Base-by-base conservation (phyloP, 352 stramenopile species). In the Phytophthora brassicae region DNA sequence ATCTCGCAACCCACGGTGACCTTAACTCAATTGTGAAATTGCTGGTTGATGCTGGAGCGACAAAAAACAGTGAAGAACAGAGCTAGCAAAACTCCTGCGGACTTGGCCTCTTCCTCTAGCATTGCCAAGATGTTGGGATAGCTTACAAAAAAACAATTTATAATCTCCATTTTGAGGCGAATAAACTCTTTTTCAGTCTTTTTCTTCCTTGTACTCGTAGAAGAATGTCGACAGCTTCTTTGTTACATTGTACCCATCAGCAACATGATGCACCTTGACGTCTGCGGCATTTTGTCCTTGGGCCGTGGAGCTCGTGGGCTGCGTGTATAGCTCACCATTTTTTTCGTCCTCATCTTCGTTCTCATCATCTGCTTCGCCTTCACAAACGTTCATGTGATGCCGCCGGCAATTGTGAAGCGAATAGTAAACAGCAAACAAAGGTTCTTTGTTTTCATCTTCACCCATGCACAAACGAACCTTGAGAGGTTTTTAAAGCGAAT, bases 211-310 rank as follows among this genome's bases (percentile, higher is more conserved):
- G 68, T 92, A 94, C 64, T 94, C 85, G 75, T 94, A 94, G 66
- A 94, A 94, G 56, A 94, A 94, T 16, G 85, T 94, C 1, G 85
- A 83, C 19, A 94, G 67, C 52, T 88, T 92, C 65, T n/a, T n/a
- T 92, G 83, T 69, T 94, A 94, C 14, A 92, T 81, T 2, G 64
- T 86, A 94, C 59, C 92, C 83, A 67, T 91, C 83, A 13, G 81
- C 75, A 4, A 88, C 83, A 42, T 84, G 77, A 63, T 92, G 84
- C 54, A 85, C 77, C 19, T 84, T 84, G 36, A 77, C 62, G 13
- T 88, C 77, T 71, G 52, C n/a, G n/a, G 66, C 43, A 36, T 72
- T 68, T 48, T 70, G 56, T 24, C 56, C 61, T 16, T 58, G 45
- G 0, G 67, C 53, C 3, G 55, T 64, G 1, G 56, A 60, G 9